Evolutionary conservation across 176 grass and related monocot species (phyloP).

Genomic region (Eragrostis nindensis): DNA sequence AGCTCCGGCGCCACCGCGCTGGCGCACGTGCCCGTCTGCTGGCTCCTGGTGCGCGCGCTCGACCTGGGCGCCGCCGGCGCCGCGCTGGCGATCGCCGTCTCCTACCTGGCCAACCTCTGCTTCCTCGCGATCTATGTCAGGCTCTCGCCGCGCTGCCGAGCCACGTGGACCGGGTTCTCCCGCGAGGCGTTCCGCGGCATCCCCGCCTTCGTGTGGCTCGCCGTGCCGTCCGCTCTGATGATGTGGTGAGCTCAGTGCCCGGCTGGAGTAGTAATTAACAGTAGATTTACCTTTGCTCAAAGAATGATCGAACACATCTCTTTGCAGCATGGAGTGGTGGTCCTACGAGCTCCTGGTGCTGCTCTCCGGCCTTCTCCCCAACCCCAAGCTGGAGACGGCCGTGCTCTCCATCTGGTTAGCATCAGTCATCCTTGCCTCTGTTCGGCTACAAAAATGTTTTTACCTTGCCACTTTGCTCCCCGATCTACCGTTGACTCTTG

Average conservation of each 20-base stretch:
- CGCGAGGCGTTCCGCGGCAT: constrained; percentile 45
- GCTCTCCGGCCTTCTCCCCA: too few species aligned
- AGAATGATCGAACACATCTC: too few species aligned
- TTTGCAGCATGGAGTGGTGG: too few species aligned
- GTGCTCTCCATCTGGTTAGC: constrained; percentile 34
- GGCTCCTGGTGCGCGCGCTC: constrained; percentile 47
- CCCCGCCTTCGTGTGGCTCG: constrained; percentile 40
- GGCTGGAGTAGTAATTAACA: too few species aligned
- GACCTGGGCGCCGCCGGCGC: constrained; percentile 47
- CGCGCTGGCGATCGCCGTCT: constrained; percentile 37
- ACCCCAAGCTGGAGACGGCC: too few species aligned
- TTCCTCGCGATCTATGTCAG: constrained; percentile 43
- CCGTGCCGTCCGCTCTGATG: constrained; percentile 64
- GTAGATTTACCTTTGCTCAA: not conserved
- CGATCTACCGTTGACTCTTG: not conserved
- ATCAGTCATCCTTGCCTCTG: not conserved
- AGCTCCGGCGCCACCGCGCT: constrained; percentile 33
- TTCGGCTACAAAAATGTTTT: too few species aligned
- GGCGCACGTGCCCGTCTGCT: constrained; percentile 56
- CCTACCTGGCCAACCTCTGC: constrained; percentile 34
- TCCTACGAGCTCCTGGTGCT: too few species aligned
- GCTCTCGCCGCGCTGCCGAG: constrained; percentile 35
- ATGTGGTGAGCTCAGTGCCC: constrained; percentile 32
- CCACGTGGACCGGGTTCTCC: constrained; percentile 46
- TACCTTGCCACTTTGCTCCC: too few species aligned